phyloP scores from a whole-genome alignment of 257 asterid species.

The Solanum paucissectum region DNA sequence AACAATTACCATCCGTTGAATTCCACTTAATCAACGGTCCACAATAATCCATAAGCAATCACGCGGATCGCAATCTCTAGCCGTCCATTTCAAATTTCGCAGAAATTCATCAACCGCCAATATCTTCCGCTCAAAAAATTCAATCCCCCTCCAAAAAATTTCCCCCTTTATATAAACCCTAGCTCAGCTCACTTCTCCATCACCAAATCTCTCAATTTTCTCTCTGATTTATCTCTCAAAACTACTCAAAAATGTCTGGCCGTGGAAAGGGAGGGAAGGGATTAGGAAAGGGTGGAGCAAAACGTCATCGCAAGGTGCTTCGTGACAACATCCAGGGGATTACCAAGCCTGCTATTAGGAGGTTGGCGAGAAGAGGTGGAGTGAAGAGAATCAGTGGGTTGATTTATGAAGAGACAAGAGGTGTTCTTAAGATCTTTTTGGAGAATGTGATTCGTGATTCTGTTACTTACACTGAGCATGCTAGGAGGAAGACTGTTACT shows the following conservation, averaged over 20 bases:
- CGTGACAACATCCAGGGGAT: conserved; percentile 25
- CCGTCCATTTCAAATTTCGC: not conserved
- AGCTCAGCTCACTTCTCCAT: not conserved
- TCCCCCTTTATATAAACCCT: not conserved
- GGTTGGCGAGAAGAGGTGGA: conserved; percentile 22
- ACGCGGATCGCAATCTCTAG: not conserved
- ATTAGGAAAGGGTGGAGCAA: conserved; percentile 24
- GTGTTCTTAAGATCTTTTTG: conserved; percentile 20
- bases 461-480: conserved; percentile 23
- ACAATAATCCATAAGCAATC: not conserved
- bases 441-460: conserved; percentile 27
- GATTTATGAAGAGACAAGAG: conserved; percentile 21
- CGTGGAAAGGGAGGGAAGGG: conserved; percentile 35
- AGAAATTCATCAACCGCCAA: conserved; percentile 1
- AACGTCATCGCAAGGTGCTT: conserved; percentile 22
- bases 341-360: conserved; percentile 18
- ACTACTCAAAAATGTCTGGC: conserved; percentile 7
- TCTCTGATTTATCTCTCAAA: not conserved
- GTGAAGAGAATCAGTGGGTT: conserved; percentile 22
- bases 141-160: not conserved
- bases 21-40: not conserved
- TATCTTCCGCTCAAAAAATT: not conserved
- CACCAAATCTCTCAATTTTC: not conserved
- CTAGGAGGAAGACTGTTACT: conserved; percentile 19
- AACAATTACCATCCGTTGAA: not conserved